Evolutionary conservation across 441 rosid genomes (phyloP).

Genomic region (Pelargonium australe): DNA sequence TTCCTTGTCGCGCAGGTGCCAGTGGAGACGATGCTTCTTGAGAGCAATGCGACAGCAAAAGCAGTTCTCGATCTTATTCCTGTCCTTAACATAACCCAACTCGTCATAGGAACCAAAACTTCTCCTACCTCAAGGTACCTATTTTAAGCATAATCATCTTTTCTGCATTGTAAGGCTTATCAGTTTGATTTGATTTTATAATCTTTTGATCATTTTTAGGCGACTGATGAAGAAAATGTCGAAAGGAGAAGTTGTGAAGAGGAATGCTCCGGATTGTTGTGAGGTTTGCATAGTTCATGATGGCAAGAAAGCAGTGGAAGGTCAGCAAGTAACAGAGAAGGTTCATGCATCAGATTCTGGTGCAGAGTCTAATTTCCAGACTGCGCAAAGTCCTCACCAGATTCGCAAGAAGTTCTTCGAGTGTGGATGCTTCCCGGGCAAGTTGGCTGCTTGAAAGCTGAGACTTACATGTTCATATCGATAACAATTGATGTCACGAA

Average conservation of each 20-base stretch:
- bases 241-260: slow-evolving; percentile 40
- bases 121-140: slow-evolving; percentile 35
- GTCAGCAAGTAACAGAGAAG: slow-evolving; percentile 14
- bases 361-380: slow-evolving; percentile 8
- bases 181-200: too few species aligned
- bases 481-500: not conserved
- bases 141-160: not conserved
- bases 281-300: slow-evolving; percentile 38
- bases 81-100: slow-evolving; percentile 46
- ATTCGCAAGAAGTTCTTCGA: slow-evolving; percentile 28
- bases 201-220: slow-evolving; percentile 12
- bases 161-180: not conserved
- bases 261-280: slow-evolving; percentile 52
- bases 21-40: slow-evolving; percentile 53
- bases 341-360: slow-evolving; percentile 14
- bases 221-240: slow-evolving; percentile 27
- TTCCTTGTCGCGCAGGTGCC: slow-evolving; percentile 33
- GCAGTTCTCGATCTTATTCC: slow-evolving; percentile 58
- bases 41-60: slow-evolving; percentile 38
- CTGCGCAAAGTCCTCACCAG: slow-evolving; percentile 6
- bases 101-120: slow-evolving; percentile 46
- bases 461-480: not conserved
- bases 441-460: slow-evolving; percentile 19
- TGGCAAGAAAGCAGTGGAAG: slow-evolving; percentile 27
- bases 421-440: slow-evolving; percentile 44